These are phyloP conservation scores for Coniella vitis DNA, from an alignment of 2,329 filamentous ascomycete species.

Conservation along the genomic window DNA sequence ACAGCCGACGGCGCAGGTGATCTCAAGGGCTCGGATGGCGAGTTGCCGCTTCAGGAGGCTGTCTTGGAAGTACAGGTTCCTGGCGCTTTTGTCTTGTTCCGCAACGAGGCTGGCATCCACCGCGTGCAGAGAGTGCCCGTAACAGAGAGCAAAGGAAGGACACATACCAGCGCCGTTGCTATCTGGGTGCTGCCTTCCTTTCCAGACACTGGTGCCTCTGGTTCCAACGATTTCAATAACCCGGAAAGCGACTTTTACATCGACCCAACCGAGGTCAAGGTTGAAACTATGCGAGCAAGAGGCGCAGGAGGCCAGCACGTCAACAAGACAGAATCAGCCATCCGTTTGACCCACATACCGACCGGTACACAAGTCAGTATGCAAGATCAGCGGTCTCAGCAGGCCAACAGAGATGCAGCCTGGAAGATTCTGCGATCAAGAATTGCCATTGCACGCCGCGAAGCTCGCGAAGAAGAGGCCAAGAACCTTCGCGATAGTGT, in stretches of 20 bases:
- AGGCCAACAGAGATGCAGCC: slow-evolving; percentile 78
- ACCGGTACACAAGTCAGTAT: slow-evolving; percentile 83
- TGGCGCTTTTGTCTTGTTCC: slow-evolving; percentile 74
- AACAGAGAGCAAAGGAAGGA: slow-evolving; percentile 85
- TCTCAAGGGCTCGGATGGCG: slow-evolving; percentile 46
- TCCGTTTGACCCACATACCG: slow-evolving; percentile 84
- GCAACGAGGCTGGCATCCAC: slow-evolving; percentile 89
- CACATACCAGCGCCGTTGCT: slow-evolving; percentile 86
- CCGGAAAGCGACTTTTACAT: slow-evolving; percentile 90
- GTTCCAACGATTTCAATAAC: slow-evolving; percentile 59
- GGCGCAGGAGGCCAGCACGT: slow-evolving; percentile 96
- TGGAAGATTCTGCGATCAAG: slow-evolving; percentile 80
- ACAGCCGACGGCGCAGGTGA: slow-evolving; percentile 57
- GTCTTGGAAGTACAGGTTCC: slow-evolving; percentile 73
- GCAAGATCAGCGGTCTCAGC: slow-evolving; percentile 88
- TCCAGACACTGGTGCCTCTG: slow-evolving; percentile 46
- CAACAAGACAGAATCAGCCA: slow-evolving; percentile 95
- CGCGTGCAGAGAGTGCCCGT: slow-evolving; percentile 88
- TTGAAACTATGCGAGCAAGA: slow-evolving; percentile 85
- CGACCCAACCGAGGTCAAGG: slow-evolving; percentile 70
- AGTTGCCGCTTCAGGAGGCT: slow-evolving; percentile 73
- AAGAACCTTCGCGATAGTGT: slow-evolving; percentile 68
- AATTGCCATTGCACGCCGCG: slow-evolving; percentile 71
- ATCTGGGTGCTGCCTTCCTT: slow-evolving; percentile 89
- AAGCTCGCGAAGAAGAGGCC: slow-evolving; percentile 77